Evolutionary conservation across 805 yeast genomes (phyloP).

Genomic region (Ogataea henricii): DNA sequence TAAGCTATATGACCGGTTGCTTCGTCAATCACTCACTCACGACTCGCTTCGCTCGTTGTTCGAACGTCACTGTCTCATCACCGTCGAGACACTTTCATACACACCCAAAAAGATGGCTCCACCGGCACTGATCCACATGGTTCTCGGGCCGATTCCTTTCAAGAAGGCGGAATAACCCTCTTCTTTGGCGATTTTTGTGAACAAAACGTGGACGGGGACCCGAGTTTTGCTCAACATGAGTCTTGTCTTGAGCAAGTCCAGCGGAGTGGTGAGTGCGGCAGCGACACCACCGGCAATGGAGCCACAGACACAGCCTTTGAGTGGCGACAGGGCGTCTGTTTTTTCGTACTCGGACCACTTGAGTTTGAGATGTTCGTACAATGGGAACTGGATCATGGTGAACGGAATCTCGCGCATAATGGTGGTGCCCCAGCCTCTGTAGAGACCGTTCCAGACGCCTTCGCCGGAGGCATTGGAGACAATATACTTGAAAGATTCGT

Average conservation of each 20-base stretch:
- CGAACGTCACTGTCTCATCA: constrained; percentile 7
- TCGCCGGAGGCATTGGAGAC: constrained; percentile 70
- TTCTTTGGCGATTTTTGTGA: constrained; percentile 55
- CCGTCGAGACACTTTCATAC: constrained; percentile 66
- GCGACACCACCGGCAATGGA: constrained; percentile 82
- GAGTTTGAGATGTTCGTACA: constrained; percentile 80
- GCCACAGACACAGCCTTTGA: constrained; percentile 84
- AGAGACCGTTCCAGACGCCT: constrained; percentile 75
- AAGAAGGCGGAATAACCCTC: constrained; percentile 77
- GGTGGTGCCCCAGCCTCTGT: constrained; percentile 92
- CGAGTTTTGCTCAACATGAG: constrained; percentile 70
- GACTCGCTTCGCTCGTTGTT: not conserved
- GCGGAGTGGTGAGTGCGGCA: constrained; percentile 79
- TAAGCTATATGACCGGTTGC: too few relatives aligned
- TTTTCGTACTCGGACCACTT: constrained; percentile 49
- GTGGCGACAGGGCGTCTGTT: constrained; percentile 51
- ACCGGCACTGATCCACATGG: constrained; percentile 97
- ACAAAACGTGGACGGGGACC: constrained; percentile 48
- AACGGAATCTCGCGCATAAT: constrained; percentile 95
- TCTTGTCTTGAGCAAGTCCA: constrained; percentile 79
- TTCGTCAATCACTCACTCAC: not conserved
- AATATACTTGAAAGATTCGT: constrained; percentile 64
- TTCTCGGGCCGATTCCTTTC: constrained; percentile 91
- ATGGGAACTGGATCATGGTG: constrained; percentile 92
- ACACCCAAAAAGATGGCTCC: constrained; percentile 97